phyloP scores from a whole-genome alignment of 768 basidiomycete genomes.

The Hypsizygus marmoreus region DNA sequence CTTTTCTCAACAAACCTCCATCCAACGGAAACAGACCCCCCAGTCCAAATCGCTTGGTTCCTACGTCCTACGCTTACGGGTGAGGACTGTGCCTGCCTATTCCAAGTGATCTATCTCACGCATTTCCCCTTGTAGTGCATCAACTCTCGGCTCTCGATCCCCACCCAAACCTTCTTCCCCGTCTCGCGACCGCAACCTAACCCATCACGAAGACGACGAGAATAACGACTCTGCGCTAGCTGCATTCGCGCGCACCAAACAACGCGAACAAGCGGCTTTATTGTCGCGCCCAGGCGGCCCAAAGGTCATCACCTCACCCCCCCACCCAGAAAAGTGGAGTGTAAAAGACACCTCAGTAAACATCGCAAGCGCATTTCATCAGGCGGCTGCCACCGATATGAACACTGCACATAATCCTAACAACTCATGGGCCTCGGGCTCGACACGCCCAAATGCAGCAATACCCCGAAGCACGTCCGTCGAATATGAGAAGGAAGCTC shows the following conservation, averaged over 20 bases:
- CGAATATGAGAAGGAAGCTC: conserved; percentile 73
- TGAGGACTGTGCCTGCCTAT: conserved; percentile 34
- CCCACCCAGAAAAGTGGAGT: conserved; percentile 70
- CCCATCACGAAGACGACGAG: conserved; percentile 35
- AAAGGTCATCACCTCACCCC: conserved; percentile 45
- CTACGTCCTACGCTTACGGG: conserved; percentile 74
- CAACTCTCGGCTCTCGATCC: conserved; percentile 56
- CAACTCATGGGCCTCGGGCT: conserved; percentile 65
- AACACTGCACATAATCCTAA: conserved; percentile 51
- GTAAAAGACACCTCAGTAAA: conserved; percentile 87
- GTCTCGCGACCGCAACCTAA: conserved; percentile 32
- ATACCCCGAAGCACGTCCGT: conserved; percentile 77
- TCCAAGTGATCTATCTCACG: conserved; percentile 16
- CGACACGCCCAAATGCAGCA: conserved; percentile 44
- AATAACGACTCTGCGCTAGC: conserved; percentile 42
- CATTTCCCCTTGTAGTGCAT: conserved; percentile 52
- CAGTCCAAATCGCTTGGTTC: conserved; percentile 42
- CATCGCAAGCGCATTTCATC: conserved; percentile 78
- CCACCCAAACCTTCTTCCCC: conserved; percentile 54
- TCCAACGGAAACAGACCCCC: conserved; percentile 36
- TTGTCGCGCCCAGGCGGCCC: conserved; percentile 35
- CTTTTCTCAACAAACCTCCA: conserved; percentile 69
- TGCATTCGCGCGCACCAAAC: conserved; percentile 45
- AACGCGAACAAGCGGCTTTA: conserved; percentile 38
- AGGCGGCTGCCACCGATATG: conserved; percentile 60